A percentile compares a stretch with the other conserved stretches of the same genome.
Conservation (phyloP, 208 protist species). For the Angomonas desouzai region DNA sequence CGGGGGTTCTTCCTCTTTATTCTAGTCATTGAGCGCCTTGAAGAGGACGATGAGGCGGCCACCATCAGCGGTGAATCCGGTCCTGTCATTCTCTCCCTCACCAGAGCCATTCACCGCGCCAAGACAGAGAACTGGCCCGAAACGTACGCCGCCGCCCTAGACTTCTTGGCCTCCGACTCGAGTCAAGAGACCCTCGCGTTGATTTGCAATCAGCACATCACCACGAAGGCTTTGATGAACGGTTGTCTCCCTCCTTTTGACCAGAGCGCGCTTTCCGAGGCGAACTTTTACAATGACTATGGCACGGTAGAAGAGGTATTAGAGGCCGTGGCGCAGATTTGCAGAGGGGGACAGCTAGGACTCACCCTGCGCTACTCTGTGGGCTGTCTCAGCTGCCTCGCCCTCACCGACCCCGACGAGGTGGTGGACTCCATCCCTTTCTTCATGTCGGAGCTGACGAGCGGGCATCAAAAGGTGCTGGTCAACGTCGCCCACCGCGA, state of each 20-base stretch:
- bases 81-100: slow-evolving; percentile 34
- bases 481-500: slow-evolving; percentile 15
- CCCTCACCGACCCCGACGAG: slow-evolving; percentile 9
- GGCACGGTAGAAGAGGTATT: slow-evolving; percentile 26
- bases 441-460: slow-evolving; percentile 34
- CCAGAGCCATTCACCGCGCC: slow-evolving; percentile 19
- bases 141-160: slow-evolving; percentile 17
- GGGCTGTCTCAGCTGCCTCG: slow-evolving; percentile 51
- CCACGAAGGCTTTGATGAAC: slow-evolving; percentile 34
- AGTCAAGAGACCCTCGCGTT: slow-evolving; percentile 50
- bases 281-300: slow-evolving; percentile 12
- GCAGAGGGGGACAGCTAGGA: slow-evolving; percentile 27
- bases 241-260: slow-evolving; percentile 41
- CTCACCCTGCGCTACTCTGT: slow-evolving; percentile 55
- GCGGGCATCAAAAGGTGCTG: slow-evolving; percentile 22
- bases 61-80: slow-evolving; percentile 24
- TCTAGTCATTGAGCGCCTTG: slow-evolving; percentile 40
- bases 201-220: slow-evolving; percentile 39
- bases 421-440: slow-evolving; percentile 18
- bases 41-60: slow-evolving; percentile 25
- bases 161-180: slow-evolving; percentile 24
- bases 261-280: slow-evolving; percentile 8
- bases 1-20: slow-evolving; percentile 45
- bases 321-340: slow-evolving; percentile 23
- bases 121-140: slow-evolving; percentile 21